Base-by-base conservation (phyloP, 495 filamentous ascomycete species). In the Daldinia childiae region DNA sequence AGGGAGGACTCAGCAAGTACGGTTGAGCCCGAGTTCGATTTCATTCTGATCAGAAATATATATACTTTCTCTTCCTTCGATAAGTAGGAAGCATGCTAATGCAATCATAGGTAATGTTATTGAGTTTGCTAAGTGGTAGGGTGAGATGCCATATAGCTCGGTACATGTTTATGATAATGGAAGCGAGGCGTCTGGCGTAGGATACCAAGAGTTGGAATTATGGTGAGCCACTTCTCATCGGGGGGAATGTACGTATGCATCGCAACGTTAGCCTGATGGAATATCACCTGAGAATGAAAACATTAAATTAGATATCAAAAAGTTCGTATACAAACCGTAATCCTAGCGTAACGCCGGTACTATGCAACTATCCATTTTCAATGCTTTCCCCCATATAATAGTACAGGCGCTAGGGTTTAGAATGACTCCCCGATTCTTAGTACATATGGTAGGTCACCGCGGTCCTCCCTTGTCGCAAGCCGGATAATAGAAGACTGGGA, bases 381-480 rank as follows among this genome's bases (percentile, higher is more conserved):
- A 45, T 67, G 17, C 60, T 19, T 27, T 3, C 29, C 51, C 38
- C 36, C 30, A 7, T 17, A 64, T 29, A 24, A 48, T 21, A 48
- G 43, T 24, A 48, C 17, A 52, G 34, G 9, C 30, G 15, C 19
- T 39, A 30, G 32, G n/a, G 39, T 12, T 50, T 56, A 74, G 41
- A 57, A 58, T 7, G 67, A 57, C 19, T 76, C 70, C 8, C 69
- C 52, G 50, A 79, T 62, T 45, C 72, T 76, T 36, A 84, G 56
- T n/a, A 84, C 79, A 66, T 83, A 84, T 24, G 81, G 82, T 64
- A 84, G 54, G 24, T 77, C 77, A 27, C 78, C 76, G 14, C 50
- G 67, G 60, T 84, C 82, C 26, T 74, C 69, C 3, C 64, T 65
- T 24, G 69, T 78, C 26, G 82, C 78, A 19, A 83, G 72, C n/a